Conservation (phyloP, 108 stramenopile species). For the Fragilaria crotonensis region DNA sequence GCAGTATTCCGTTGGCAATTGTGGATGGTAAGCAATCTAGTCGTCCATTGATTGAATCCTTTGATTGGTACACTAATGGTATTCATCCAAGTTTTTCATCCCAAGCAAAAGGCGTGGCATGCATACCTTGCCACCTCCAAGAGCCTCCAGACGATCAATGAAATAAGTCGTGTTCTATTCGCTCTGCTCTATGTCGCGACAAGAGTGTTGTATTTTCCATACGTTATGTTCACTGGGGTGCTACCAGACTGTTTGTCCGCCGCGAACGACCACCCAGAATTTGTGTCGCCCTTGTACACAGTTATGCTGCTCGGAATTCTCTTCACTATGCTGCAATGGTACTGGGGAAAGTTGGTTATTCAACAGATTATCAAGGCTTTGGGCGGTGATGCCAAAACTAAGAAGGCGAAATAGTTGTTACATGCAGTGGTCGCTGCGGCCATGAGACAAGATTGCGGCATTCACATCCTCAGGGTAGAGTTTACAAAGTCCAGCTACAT, state of each 20-base stretch:
- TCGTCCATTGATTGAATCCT: neutral
- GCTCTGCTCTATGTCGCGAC: constrained; percentile 40
- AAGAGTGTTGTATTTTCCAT: constrained; percentile 56
- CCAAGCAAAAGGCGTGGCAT: constrained; percentile 42
- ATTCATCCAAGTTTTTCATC: constrained; percentile 33
- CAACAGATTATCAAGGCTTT: constrained; percentile 36
- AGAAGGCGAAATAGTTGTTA: neutral
- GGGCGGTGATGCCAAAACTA: neutral
- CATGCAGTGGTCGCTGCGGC: too few species aligned
- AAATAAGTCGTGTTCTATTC: constrained; percentile 30
- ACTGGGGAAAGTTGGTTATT: constrained; percentile 45
- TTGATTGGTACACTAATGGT: neutral
- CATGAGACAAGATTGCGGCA: too few species aligned
- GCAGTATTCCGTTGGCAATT: constrained; percentile 43
- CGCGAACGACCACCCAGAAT: constrained; percentile 11
- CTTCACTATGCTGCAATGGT: constrained; percentile 40
- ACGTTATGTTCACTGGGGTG: constrained; percentile 15
- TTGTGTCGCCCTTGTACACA: constrained; percentile 23
- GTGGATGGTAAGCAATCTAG: constrained; percentile 27
- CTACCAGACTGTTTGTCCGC: constrained; percentile 32
- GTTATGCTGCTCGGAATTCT: constrained; percentile 15
- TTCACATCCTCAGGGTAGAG: too few species aligned
- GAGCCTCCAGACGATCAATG: constrained; percentile 19
- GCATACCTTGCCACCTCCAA: constrained; percentile 30
- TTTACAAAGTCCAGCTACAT: too few species aligned